Evolutionary conservation across 257 asterid genomes (phyloP).

Genomic region (Nicotiana sylvestris): DNA sequence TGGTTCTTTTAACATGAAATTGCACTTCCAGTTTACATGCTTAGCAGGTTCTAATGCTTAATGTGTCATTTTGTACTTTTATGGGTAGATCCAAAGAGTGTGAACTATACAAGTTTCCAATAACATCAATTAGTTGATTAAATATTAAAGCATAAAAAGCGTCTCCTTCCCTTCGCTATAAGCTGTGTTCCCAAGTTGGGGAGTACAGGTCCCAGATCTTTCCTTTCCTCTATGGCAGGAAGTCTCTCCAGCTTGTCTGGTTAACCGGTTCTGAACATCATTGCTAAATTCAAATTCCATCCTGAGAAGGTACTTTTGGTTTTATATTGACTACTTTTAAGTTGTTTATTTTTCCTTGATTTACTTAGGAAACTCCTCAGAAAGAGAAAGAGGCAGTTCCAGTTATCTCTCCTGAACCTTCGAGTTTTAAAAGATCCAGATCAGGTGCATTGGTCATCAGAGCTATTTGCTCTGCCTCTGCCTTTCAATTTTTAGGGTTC

Average conservation of each 20-base stretch:
- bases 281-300: not conserved
- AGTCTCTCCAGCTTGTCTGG: too few species aligned
- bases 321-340: not conserved
- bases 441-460: constrained; percentile 44
- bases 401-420: constrained; percentile 1
- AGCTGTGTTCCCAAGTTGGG: too few species aligned
- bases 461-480: not conserved
- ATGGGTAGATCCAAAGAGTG: too few species aligned
- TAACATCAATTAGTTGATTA: too few species aligned
- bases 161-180: too few species aligned
- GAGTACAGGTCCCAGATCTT: too few species aligned
- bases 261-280: not conserved
- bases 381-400: constrained; percentile 2
- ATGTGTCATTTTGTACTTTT: not conserved
- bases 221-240: too few species aligned
- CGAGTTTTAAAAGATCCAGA: constrained; percentile 49
- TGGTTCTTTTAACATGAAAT: not conserved
- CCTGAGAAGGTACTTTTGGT: not conserved
- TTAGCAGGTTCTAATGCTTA: not conserved
- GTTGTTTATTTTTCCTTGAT: not conserved
- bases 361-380: constrained; percentile 14
- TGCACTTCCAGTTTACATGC: not conserved
- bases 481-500: not conserved
- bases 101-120: too few species aligned
- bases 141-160: too few species aligned